Base-by-base conservation (phyloP, 1,139 yeast species). In the Lodderomyces jiufengensis region DNA sequence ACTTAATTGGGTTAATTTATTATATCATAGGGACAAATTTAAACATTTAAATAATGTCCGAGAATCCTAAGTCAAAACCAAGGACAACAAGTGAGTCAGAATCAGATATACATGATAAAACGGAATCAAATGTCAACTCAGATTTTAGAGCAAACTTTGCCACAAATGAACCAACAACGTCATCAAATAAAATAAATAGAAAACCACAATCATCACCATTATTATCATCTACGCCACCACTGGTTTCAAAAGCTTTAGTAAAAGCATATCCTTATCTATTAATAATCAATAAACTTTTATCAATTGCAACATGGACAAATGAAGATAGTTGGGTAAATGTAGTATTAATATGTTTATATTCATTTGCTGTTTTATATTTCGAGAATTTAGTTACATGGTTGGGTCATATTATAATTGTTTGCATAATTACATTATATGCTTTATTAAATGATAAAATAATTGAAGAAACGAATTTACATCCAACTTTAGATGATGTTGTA, bases 401-500 rank as follows among this genome's bases (percentile, higher is more conserved):
- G 43, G 97, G 96, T 14, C 96, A 88, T 63, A 54, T 88, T 38
- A 60, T 84, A 3, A 70, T 82, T 9, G 95, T 87, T 22, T 80
- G 80, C 0, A 55, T 80, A 5, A 65, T 87, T 14, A 78, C 84
- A 26, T 66, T 80, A 18, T 84, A 84, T 54, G 82, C 90, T 2
- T 63, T 76, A 31, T 59, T 81, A 44, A 80, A 80, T 48, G 67
- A 69, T 45, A 63, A 63, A 49, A 66, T 66, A 33, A 56, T 65
- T 38, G 64, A 63, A 36, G 81, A 80, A 44, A 78, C 86, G 36
- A 73, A 69, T 26, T 66, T 69, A 33, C 79, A 80, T 45, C 95
- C 97, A 4, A 85, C 95, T 0, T 66, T 92, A 44, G 97, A 92
- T 55, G 94, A 87, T 44, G 85, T 88, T 35, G 82, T 90, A n/a